Conservation (phyloP, 331 rosid genomes). For the Erythrophleum ivorense region DNA sequence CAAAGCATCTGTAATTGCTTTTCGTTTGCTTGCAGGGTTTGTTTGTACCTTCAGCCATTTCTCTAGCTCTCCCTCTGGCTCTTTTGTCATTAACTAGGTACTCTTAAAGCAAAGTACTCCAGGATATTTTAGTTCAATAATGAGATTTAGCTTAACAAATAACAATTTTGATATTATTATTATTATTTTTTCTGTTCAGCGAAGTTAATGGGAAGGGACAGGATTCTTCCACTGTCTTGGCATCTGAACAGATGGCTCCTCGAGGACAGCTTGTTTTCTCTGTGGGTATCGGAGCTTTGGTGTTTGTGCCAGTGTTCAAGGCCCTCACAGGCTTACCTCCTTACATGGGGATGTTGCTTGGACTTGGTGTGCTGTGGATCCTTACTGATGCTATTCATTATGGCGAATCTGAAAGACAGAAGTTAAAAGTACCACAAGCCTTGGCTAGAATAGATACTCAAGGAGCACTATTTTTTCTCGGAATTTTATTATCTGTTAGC, state of each 20-base stretch:
- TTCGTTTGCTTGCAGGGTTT: conserved; percentile 58
- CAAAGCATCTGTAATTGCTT: conserved; percentile 17
- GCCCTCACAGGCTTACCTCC: conserved; percentile 96
- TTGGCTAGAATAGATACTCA: conserved; percentile 93
- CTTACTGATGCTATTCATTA: conserved; percentile 97
- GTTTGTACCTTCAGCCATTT: conserved; percentile 74
- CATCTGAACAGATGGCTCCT: conserved; percentile 97
- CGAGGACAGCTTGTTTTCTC: conserved; percentile 88
- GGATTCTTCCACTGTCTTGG: conserved; percentile 60
- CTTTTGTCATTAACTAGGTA: conserved; percentile 90
- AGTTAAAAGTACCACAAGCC: conserved; percentile 96
- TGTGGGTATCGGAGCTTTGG: conserved; percentile 87
- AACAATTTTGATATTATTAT: conserved; percentile 11
- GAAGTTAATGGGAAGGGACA: conserved; percentile 80
- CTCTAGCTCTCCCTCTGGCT: conserved; percentile 87
- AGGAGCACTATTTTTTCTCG: conserved; percentile 91
- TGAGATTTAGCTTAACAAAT: conserved; percentile 23
- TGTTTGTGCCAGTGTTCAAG: conserved; percentile 91
- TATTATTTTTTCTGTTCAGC: conserved; percentile 65
- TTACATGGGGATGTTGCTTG: conserved; percentile 89
- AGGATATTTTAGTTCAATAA: conserved; percentile 28
- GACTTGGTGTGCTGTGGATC: conserved; percentile 97
- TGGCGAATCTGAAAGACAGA: conserved; percentile 94
- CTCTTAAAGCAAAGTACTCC: conserved; percentile 29
- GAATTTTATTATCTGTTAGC: conserved; percentile 93